Conservation (phyloP, 805 yeast genomes). For the Cyberlindnera subsufficiens region DNA sequence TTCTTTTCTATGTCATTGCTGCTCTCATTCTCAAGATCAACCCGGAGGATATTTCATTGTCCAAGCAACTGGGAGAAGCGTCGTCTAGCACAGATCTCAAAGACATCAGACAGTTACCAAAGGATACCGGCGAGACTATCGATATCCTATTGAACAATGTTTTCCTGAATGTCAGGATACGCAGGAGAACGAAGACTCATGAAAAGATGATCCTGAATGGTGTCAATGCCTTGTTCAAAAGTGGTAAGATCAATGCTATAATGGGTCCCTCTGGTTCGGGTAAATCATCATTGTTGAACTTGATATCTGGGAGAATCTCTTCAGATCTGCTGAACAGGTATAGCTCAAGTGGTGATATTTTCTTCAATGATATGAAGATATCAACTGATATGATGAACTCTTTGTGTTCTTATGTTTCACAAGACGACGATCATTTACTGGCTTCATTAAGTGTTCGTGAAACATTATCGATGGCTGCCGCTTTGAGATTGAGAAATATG, state of each 20-base stretch:
- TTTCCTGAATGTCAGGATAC: conserved; percentile 12
- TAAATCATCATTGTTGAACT: conserved; percentile 60
- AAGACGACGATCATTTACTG: conserved; percentile 70
- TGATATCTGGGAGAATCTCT: conserved; percentile 53
- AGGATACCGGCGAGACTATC: conserved; percentile 7
- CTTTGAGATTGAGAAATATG: conserved; percentile 49
- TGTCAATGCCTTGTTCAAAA: conserved; percentile 19
- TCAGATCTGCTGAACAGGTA: conserved; percentile 25
- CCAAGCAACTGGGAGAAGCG: conserved; percentile 15
- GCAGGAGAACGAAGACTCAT: conserved; percentile 1
- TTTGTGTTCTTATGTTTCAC: conserved; percentile 74
- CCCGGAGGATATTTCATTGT: conserved; percentile 26
- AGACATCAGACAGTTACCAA: neutral
- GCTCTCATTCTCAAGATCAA: conserved; percentile 42
- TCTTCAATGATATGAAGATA: conserved; percentile 36
- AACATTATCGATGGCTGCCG: conserved; percentile 68
- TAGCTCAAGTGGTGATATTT: conserved; percentile 35
- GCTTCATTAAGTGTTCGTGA: conserved; percentile 74
- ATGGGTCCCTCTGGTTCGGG: conserved; percentile 86
- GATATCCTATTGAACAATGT: conserved; percentile 13
- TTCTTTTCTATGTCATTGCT: conserved; percentile 46
- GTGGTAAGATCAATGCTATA: conserved; percentile 55
- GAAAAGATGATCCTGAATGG: conserved; percentile 17
- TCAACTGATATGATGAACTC: conserved; percentile 33
- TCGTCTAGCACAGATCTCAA: conserved; percentile 1